Evolutionary conservation across 1,284 basidiomycete genomes (phyloP), one percentile per base, ranked within the genome.

Genomic region (Malassezia restricta): DNA sequence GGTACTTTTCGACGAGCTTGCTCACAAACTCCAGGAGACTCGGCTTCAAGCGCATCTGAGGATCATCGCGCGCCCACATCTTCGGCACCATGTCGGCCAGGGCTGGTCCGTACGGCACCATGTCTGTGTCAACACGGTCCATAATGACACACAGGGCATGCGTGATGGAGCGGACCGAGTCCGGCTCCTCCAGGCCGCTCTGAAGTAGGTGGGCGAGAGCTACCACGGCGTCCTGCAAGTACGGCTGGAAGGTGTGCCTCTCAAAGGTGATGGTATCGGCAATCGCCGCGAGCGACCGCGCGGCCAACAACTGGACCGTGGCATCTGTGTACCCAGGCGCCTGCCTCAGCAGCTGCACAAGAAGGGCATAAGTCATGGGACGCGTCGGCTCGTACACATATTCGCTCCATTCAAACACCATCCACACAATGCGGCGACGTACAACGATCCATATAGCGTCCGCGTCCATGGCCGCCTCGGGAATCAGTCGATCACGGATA

Each of bases 341-440:
- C 15, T 59, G 50, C 31, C 51, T 40, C 8, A 69, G 58, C n/a
- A 73, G 51, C 17, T 60, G 57, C 1, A 68, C 64, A 12, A 73
- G 60, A 27, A 65, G 49, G 2, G 59, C 50, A 44, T 71, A 73
- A 1, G 66, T 63, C 6, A 50, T 51, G 1, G 61, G 47, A 8
- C 58, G 57, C n/a, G 57, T 45, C 27, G 52, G 45, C n/a, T 47
- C 30, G 5, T 43, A 49, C 5, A 73, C 59, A 27, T 65, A 60
- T 35, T 73, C 70, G 15, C 64, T 66, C 65, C 67, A 73, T 30
- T 66, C 62, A 58, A 60, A 69, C 8, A 73, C 45, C 12, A 73
- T 40, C 61, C 61, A 65, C 12, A 58, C 63, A 49, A 65, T 68
- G 20, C 64, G 57, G 9, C 61, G 58, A 32, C 61, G 61, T 29